Evolutionary conservation across 2,329 filamentous ascomycete genomes (phyloP).

Genomic region (Venturia oleaginea): DNA sequence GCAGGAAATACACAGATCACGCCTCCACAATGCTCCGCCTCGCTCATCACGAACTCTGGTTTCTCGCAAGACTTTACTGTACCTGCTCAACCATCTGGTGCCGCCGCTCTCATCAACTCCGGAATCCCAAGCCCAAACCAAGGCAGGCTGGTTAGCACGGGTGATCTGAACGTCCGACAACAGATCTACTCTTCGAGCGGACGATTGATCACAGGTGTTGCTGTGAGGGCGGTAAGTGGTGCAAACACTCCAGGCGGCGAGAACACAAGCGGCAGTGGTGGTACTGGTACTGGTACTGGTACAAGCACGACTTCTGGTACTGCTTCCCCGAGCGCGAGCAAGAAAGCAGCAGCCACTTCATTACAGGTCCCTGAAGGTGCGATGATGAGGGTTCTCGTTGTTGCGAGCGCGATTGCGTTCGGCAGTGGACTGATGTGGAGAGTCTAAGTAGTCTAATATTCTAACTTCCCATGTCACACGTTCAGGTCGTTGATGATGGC

Average conservation of each 20-base stretch:
- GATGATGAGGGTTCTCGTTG: neutral
- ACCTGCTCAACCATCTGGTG: constrained; percentile 57
- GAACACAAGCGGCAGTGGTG: neutral
- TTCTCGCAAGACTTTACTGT: constrained; percentile 77
- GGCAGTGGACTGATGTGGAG: neutral
- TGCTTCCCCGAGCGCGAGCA: constrained; percentile 1
- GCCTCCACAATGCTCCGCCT: constrained; percentile 55
- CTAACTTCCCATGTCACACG: neutral
- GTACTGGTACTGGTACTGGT: neutral
- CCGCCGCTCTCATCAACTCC: constrained; percentile 62
- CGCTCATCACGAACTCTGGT: constrained; percentile 54
- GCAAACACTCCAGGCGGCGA: constrained; percentile 18
- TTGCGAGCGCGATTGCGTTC: neutral
- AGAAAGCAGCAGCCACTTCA: constrained; percentile 11
- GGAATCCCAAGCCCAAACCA: constrained; percentile 57
- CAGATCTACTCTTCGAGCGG: constrained; percentile 50
- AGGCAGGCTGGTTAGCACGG: constrained; percentile 49
- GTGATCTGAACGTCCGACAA: constrained; percentile 45
- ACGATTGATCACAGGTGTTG: constrained; percentile 51
- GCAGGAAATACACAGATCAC: constrained; percentile 44
- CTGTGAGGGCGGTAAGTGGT: constrained; percentile 44
- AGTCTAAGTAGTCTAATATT: neutral
- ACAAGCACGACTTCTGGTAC: neutral
- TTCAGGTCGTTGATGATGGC: neutral
- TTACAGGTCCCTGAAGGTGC: neutral